Conservation (phyloP, 164 flowering plant species). For the Vitis riparia region DNA sequence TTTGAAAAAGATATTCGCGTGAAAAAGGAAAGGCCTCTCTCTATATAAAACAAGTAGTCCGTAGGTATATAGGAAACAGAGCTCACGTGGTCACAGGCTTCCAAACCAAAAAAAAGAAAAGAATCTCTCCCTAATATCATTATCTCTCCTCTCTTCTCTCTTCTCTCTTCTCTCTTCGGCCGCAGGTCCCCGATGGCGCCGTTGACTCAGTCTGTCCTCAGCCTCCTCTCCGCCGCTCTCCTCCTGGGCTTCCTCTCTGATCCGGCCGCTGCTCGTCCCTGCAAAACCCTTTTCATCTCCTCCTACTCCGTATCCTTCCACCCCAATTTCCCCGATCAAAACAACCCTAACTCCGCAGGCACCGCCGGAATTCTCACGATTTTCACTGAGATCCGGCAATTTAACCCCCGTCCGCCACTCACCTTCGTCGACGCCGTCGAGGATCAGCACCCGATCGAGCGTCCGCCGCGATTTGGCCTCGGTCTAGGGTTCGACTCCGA, state of each 20-base stretch:
- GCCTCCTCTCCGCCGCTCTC: background rate
- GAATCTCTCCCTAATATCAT: too few species aligned
- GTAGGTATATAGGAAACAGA: too few species aligned
- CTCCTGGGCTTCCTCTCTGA: background rate
- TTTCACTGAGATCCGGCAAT: slow-evolving; percentile 22
- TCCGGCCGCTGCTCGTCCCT: slow-evolving; percentile 6
- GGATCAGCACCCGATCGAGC: background rate
- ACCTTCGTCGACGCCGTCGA: background rate
- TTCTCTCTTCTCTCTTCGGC: too few species aligned
- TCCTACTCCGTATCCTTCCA: slow-evolving; percentile 25
- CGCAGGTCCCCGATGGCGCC: too few species aligned
- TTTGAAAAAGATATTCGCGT: too few species aligned
- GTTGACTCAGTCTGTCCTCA: too few species aligned
- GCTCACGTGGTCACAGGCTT: too few species aligned
- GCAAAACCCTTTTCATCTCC: slow-evolving; percentile 30
- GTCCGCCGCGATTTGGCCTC: background rate
- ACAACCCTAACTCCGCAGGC: slow-evolving; percentile 3
- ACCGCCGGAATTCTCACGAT: slow-evolving; percentile 21
- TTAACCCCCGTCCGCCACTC: slow-evolving; percentile 6
- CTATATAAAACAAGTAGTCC: too few species aligned
- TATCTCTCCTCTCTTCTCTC: too few species aligned
- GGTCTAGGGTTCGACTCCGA: slow-evolving; percentile 9
- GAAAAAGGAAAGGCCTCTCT: too few species aligned
- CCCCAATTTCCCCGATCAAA: slow-evolving; percentile 16
- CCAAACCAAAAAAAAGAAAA: too few species aligned